Evolutionary conservation across 768 basidiomycete genomes (phyloP).

Genomic region (Myochromella boudieri): DNA sequence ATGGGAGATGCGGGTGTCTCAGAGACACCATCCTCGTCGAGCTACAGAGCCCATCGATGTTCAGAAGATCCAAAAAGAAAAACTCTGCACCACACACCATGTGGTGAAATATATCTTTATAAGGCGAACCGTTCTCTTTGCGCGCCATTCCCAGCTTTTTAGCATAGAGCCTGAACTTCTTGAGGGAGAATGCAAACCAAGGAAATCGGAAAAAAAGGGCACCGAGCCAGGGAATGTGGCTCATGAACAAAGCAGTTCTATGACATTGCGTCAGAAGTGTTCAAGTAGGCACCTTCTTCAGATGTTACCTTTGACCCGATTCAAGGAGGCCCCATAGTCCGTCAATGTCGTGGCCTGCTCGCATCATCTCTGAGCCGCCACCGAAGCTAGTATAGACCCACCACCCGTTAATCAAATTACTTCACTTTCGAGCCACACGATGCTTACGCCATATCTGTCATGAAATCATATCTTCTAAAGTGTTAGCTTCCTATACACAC

Average conservation of each 20-base stretch:
- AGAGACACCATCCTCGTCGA: conserved; percentile 21
- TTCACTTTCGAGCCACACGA: background rate
- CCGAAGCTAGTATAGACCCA: conserved; percentile 24
- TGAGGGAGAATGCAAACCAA: conserved; percentile 12
- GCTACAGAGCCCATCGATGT: no score
- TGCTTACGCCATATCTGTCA: conserved; percentile 39
- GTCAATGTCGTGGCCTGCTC: conserved; percentile 4
- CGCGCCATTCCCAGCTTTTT: conserved; percentile 56
- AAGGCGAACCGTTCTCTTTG: conserved; percentile 42
- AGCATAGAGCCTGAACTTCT: conserved; percentile 34
- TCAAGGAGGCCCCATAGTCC: conserved; percentile 15
- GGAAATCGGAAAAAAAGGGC: conserved; percentile 13
- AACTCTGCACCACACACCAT: conserved; percentile 19
- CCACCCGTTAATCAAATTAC: no score
- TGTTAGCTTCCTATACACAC: background rate
- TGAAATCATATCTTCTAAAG: conserved; percentile 33
- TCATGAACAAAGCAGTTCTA: conserved; percentile 16
- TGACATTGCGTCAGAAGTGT: background rate
- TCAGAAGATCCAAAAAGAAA: background rate
- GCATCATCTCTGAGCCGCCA: conserved; percentile 18
- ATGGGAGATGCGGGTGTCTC: conserved; percentile 10
- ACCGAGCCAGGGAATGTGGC: conserved; percentile 20
- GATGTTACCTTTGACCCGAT: conserved; percentile 11
- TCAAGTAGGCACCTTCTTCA: no score
- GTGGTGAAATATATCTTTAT: conserved; percentile 22